These are phyloP conservation scores for Scedosporium dehoogii DNA, from an alignment of 2,329 filamentous ascomycete species.

Conservation along the genomic window DNA sequence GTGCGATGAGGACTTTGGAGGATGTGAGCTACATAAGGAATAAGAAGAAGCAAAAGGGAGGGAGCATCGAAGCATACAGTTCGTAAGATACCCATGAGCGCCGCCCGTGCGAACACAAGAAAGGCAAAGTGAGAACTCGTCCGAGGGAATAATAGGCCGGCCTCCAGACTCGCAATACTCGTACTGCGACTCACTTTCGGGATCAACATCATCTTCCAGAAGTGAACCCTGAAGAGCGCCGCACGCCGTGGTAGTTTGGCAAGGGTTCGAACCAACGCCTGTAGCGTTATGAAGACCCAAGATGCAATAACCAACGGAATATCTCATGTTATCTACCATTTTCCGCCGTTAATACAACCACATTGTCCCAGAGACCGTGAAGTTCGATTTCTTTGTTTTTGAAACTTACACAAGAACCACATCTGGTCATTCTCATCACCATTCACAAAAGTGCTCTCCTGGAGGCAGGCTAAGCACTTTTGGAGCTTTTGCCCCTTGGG, in stretches of 20 bases:
- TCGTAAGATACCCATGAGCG: constrained; percentile 33
- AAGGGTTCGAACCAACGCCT: constrained; percentile 33
- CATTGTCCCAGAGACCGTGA: too few relatives aligned
- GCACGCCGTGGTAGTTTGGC: constrained; percentile 40
- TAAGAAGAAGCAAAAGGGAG: not conserved
- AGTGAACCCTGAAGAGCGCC: constrained; percentile 31
- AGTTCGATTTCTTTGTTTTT: not conserved
- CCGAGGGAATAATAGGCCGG: constrained; percentile 21
- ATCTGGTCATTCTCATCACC: constrained; percentile 40
- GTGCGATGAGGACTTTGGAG: constrained; percentile 34
- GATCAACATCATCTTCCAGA: constrained; percentile 26
- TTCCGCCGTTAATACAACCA: not conserved
- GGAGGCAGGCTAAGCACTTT: constrained; percentile 41
- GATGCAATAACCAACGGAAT: constrained; percentile 40
- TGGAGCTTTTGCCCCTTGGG: constrained; percentile 34
- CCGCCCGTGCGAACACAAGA: constrained; percentile 30
- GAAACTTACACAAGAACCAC: constrained; percentile 45
- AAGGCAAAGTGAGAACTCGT: constrained; percentile 15
- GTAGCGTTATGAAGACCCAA: constrained; percentile 41
- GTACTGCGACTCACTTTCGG: constrained; percentile 24
- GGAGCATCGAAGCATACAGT: constrained; percentile 28
- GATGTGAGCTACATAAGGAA: not conserved
- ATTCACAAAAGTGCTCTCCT: constrained; percentile 37
- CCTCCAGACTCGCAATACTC: constrained; percentile 35
- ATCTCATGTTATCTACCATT: constrained; percentile 42